Evolutionary conservation across 805 yeast species (phyloP).

Genomic region (Saccharomycopsis sp.): DNA sequence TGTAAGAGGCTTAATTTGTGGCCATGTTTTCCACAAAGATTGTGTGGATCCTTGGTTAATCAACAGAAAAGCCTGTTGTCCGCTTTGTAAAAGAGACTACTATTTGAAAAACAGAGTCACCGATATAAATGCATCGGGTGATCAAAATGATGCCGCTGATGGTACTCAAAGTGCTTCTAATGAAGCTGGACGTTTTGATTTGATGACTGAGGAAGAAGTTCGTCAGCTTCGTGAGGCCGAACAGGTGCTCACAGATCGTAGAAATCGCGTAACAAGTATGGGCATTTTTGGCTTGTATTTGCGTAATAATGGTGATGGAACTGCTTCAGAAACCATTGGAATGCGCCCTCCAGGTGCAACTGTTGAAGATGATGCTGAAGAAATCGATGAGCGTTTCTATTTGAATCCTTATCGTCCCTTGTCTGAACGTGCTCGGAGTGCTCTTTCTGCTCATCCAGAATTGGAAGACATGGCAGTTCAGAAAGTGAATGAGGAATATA

Average conservation of each 20-base stretch:
- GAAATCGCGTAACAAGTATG: neutral
- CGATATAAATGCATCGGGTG: neutral
- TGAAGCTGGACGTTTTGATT: constrained; percentile 23
- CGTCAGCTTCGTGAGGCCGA: constrained; percentile 25
- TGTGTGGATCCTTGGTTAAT: constrained; percentile 82
- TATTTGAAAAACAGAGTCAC: constrained; percentile 27
- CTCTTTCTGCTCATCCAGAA: constrained; percentile 35
- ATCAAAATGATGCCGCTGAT: constrained; percentile 18
- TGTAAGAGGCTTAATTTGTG: constrained; percentile 72
- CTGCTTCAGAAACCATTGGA: neutral
- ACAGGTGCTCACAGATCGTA: neutral
- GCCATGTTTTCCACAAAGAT: constrained; percentile 74
- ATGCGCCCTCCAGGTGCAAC: neutral
- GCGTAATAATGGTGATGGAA: neutral
- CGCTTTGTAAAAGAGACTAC: constrained; percentile 72
- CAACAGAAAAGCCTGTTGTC: constrained; percentile 71
- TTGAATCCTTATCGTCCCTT: constrained; percentile 27
- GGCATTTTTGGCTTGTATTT: neutral
- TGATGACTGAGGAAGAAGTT: constrained; percentile 16
- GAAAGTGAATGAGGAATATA: constrained; percentile 30
- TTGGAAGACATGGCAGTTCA: constrained; percentile 41
- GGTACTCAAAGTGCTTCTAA: constrained; percentile 20
- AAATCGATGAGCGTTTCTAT: constrained; percentile 27
- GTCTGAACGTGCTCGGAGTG: constrained; percentile 37
- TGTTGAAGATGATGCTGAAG: constrained; percentile 17